Conservation (phyloP, 116 monocot species). For the Dioscorea cayenensis region DNA sequence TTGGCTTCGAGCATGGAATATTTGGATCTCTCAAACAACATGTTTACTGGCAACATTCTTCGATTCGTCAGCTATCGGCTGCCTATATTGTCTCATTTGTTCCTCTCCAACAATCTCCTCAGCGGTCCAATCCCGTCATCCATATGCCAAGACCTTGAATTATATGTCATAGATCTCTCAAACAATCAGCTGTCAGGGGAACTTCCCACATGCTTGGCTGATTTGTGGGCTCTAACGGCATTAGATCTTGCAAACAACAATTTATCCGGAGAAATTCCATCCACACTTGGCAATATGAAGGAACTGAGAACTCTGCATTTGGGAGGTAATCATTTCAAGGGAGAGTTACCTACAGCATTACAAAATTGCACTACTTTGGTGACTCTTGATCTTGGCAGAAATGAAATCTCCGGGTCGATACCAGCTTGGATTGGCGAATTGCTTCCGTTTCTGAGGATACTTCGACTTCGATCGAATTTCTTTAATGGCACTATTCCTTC, state of each 20-base stretch:
- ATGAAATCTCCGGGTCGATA: conserved; percentile 11
- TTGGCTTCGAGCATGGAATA: neutral
- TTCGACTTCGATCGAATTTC: conserved; percentile 10
- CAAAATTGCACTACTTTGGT: neutral
- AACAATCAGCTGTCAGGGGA: conserved; percentile 11
- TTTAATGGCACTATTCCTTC: conserved; percentile 14
- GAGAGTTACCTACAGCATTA: conserved; percentile 8
- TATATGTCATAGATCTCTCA: conserved; percentile 10
- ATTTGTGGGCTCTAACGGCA: conserved; percentile 9
- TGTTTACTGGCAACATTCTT: neutral
- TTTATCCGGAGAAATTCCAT: conserved; percentile 23
- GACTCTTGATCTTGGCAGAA: conserved; percentile 12
- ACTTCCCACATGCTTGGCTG: conserved; percentile 16
- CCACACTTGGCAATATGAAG: neutral
- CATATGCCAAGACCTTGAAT: conserved; percentile 1
- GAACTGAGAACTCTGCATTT: conserved; percentile 6
- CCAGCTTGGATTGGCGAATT: conserved; percentile 16
- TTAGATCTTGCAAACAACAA: conserved; percentile 21
- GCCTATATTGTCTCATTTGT: neutral
- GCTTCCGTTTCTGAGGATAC: neutral
- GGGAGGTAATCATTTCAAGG: conserved; percentile 8
- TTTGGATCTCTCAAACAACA: neutral
- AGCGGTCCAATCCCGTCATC: conserved; percentile 16
- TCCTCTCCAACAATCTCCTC: conserved; percentile 4
- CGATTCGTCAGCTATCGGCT: neutral